These are phyloP conservation scores for Aspergillus tubingensis DNA, from an alignment of 2,329 filamentous ascomycete species.

Conservation along the genomic window DNA sequence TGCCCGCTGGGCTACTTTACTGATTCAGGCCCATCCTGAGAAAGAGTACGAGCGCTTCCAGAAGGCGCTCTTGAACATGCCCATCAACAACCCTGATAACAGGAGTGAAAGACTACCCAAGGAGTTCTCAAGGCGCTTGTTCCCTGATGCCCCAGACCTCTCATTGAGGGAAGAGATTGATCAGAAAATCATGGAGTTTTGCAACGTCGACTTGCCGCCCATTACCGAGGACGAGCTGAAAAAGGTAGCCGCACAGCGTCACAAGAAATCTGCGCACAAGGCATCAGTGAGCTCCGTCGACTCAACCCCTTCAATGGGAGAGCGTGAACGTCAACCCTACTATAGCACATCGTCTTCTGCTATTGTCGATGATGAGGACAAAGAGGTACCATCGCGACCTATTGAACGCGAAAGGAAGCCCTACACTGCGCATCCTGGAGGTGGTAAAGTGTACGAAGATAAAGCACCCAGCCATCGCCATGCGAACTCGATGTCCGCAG, in stretches of 20 bases:
- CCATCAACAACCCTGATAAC: slow-evolving; percentile 67
- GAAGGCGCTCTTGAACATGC: slow-evolving; percentile 68
- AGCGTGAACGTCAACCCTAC: slow-evolving; percentile 47
- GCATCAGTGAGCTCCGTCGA: slow-evolving; percentile 18
- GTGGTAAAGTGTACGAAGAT: slow-evolving; percentile 59
- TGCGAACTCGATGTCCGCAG: slow-evolving; percentile 29
- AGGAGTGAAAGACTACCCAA: slow-evolving; percentile 75
- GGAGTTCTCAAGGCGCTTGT: slow-evolving; percentile 71
- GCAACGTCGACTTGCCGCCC: slow-evolving; percentile 49
- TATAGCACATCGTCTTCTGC: slow-evolving; percentile 34
- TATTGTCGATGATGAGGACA: slow-evolving; percentile 45
- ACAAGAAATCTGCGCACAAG: slow-evolving; percentile 25
- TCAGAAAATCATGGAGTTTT: slow-evolving; percentile 58
- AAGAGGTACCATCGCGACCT: slow-evolving; percentile 48
- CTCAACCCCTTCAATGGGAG: slow-evolving; percentile 26
- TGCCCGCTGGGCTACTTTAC: slow-evolving; percentile 68
- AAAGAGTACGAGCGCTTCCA: slow-evolving; percentile 71
- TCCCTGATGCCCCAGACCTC: slow-evolving; percentile 63
- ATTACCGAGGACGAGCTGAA: slow-evolving; percentile 40
- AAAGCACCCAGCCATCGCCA: slow-evolving; percentile 20
- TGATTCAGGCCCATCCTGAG: slow-evolving; percentile 75
- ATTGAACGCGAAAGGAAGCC: slow-evolving; percentile 68
- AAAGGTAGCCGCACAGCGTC: slow-evolving; percentile 30
- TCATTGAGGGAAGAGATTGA: slow-evolving; percentile 62
- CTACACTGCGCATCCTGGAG: slow-evolving; percentile 61